Conservation (phyloP, 345 rosid species). For the Aquilaria yunnanensis region DNA sequence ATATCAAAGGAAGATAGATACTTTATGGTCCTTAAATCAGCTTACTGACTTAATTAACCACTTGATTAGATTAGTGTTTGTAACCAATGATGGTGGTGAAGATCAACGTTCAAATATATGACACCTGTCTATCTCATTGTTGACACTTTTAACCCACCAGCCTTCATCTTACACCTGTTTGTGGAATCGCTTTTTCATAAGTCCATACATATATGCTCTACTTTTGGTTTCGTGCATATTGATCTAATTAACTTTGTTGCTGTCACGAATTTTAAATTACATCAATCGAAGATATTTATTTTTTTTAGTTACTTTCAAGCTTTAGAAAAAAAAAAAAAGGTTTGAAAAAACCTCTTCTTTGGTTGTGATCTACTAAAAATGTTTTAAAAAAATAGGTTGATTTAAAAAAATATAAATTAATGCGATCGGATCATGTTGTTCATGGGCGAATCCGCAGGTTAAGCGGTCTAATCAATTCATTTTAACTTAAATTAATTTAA, state of each 20-base stretch:
- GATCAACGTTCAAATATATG: slow-evolving; percentile 8
- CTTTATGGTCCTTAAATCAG: too few relatives aligned
- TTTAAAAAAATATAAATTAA: too few relatives aligned
- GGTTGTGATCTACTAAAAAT: too few relatives aligned
- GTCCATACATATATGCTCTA: not conserved
- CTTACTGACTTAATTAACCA: not conserved
- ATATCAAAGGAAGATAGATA: not conserved
- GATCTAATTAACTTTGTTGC: too few relatives aligned
- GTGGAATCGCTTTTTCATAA: not conserved
- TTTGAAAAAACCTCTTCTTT: too few relatives aligned
- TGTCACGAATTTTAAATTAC: not conserved
- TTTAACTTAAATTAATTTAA: too few relatives aligned
- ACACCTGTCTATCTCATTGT: slow-evolving; percentile 13
- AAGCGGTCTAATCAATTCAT: too few relatives aligned
- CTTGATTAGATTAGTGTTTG: slow-evolving; percentile 15
- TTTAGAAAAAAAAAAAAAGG: too few relatives aligned
- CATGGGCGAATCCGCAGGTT: too few relatives aligned
- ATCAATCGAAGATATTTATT: not conserved
- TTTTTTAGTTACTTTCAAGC: too few relatives aligned
- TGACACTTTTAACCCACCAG: slow-evolving; percentile 3
- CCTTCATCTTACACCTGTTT: not conserved
- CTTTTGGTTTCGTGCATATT: not conserved
- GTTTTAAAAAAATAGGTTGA: too few relatives aligned
- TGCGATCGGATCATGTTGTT: too few relatives aligned
- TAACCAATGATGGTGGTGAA: slow-evolving; percentile 11